These are phyloP conservation scores for Lagenidium giganteum DNA, from an alignment of 352 stramenopile species.

Conservation along the genomic window DNA sequence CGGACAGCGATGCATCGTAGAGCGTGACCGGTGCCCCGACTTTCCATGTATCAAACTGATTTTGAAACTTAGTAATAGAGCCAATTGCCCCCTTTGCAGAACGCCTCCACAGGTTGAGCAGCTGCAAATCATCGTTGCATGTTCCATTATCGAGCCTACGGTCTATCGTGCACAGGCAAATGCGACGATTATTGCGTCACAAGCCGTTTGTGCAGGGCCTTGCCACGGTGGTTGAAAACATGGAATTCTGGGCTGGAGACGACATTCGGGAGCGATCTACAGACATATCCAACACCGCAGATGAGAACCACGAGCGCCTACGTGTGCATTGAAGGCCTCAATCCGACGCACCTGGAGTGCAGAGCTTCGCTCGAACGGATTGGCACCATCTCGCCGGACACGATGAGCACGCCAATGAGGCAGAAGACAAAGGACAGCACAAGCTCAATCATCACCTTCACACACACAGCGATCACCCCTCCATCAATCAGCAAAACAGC, in stretches of 20 bases:
- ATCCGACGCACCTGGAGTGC: conserved; percentile 41
- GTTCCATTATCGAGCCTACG: background rate
- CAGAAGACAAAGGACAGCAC: conserved; percentile 61
- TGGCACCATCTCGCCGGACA: conserved; percentile 58
- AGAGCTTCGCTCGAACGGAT: conserved; percentile 69
- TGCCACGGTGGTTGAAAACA: conserved; percentile 79
- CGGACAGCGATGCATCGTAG: conserved; percentile 28
- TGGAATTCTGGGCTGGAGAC: conserved; percentile 71
- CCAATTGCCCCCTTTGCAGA: no score
- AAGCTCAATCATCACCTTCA: conserved; percentile 67
- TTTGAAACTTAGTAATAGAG: no score
- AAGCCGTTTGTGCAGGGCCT: conserved; percentile 67
- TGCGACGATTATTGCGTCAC: no score
- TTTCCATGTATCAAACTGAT: no score
- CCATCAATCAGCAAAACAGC: background rate
- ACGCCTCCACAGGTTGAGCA: no score
- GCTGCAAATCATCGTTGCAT: no score
- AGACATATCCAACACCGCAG: background rate
- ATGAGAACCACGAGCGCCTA: background rate
- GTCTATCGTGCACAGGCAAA: no score
- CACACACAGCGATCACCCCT: background rate
- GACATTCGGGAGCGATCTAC: conserved; percentile 57
- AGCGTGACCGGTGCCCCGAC: no score
- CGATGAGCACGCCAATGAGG: conserved; percentile 62
- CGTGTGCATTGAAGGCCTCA: background rate